phyloP scores from a whole-genome alignment of 495 filamentous ascomycete species.

The Penicillium cinerascens region DNA sequence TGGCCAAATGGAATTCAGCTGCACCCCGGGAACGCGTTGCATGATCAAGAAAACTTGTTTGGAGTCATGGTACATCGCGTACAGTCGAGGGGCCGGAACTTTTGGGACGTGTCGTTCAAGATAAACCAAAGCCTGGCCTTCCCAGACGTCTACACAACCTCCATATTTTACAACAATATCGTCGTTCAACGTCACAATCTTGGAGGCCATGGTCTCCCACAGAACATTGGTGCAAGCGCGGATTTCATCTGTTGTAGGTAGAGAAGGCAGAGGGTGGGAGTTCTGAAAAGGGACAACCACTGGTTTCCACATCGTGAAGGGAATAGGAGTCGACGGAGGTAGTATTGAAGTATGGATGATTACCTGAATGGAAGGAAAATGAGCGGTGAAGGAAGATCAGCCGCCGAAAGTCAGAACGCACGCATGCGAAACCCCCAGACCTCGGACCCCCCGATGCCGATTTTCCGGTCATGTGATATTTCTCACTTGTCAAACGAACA shows the following conservation, averaged over 20 bases:
- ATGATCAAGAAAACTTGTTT: constrained; percentile 24
- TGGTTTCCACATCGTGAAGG: constrained; percentile 27
- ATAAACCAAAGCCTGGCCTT: constrained; percentile 27
- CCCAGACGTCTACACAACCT: constrained; percentile 8
- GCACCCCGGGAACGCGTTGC: constrained; percentile 23
- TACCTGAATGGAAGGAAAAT: too few species aligned
- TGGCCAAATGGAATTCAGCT: constrained; percentile 21
- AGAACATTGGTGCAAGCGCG: constrained; percentile 26
- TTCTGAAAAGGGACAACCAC: constrained; percentile 23
- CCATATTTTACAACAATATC: constrained; percentile 30
- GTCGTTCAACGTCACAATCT: constrained; percentile 24
- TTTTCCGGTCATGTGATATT: too few species aligned
- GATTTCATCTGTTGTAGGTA: constrained; percentile 31
- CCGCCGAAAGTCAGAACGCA: too few species aligned
- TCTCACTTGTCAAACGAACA: too few species aligned
- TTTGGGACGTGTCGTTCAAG: constrained; percentile 25
- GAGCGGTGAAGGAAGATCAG: too few species aligned
- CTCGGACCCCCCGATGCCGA: too few species aligned
- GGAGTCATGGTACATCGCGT: constrained; percentile 26
- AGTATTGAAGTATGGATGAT: constrained; percentile 12
- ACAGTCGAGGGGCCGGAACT: constrained; percentile 26
- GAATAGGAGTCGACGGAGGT: constrained; percentile 7
- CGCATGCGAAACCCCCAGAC: too few species aligned
- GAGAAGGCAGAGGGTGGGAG: constrained; percentile 20
- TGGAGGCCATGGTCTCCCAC: constrained; percentile 16